phyloP scores from a whole-genome alignment of 1,284 basidiomycete genomes.

The Rhodotorula sp. region DNA sequence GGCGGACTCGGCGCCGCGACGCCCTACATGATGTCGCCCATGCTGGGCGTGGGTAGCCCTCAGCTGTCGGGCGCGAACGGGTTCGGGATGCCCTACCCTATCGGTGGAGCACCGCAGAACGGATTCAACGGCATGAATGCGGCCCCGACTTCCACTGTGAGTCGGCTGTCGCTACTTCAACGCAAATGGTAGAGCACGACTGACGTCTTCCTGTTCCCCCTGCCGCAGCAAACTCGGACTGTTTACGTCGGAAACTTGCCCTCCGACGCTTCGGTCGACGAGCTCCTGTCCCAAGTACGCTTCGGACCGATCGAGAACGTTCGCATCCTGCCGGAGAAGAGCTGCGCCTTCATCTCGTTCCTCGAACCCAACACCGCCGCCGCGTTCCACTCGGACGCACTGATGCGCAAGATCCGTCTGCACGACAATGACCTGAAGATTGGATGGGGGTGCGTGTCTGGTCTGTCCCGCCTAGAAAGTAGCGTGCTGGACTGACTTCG shows the following conservation, averaged over 20 bases:
- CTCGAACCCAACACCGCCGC: slow-evolving; percentile 85
- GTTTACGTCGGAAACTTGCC: slow-evolving; percentile 98
- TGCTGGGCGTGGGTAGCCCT: slow-evolving; percentile 31
- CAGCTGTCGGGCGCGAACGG: slow-evolving; percentile 20
- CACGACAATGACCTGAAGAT: slow-evolving; percentile 93
- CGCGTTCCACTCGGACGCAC: slow-evolving; percentile 91
- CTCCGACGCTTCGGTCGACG: slow-evolving; percentile 92
- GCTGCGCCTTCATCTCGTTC: slow-evolving; percentile 90
- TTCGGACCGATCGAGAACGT: slow-evolving; percentile 96
- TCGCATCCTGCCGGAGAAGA: slow-evolving; percentile 94
- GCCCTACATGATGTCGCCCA: slow-evolving; percentile 30
- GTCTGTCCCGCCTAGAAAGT: background rate
- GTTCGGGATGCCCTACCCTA: slow-evolving; percentile 23
- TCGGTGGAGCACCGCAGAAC: slow-evolving; percentile 20
- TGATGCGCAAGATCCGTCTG: slow-evolving; percentile 83
- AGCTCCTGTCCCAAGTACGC: slow-evolving; percentile 94
- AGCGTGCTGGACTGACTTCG: background rate
- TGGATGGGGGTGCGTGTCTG: slow-evolving; percentile 68
- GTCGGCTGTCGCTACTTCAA: background rate
- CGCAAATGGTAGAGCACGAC: background rate
- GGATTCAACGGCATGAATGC: slow-evolving; percentile 16
- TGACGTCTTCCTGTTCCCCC: background rate
- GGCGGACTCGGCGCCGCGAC: slow-evolving; percentile 13
- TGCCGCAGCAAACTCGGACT: slow-evolving; percentile 66
- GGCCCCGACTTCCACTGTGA: slow-evolving; percentile 21